Percentiles rank a stretch among this genome's conserved stretches.
Evolutionary conservation across 108 stramenopile species (phyloP).

Genomic region (Nitzschia sp.): DNA sequence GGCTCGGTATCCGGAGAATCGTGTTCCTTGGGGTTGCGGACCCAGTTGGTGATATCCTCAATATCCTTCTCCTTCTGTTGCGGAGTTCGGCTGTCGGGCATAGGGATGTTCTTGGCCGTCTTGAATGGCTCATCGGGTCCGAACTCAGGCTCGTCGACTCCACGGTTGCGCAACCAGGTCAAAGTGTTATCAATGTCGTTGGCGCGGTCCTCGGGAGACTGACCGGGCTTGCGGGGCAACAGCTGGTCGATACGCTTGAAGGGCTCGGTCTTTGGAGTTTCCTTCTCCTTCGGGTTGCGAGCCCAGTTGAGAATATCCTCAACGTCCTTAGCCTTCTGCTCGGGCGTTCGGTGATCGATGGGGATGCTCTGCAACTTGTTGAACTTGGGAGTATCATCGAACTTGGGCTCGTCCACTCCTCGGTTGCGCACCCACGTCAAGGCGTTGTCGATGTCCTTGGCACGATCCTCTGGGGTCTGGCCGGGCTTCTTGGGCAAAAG

Average conservation of each 20-base stretch:
- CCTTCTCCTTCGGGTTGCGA: slow-evolving; percentile 28
- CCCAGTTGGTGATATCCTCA: slow-evolving; percentile 18
- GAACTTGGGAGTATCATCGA: slow-evolving; percentile 7
- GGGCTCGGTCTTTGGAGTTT: slow-evolving; percentile 5
- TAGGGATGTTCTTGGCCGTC: background rate
- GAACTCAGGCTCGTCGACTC: slow-evolving; percentile 12
- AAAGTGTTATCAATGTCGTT: slow-evolving; percentile 26
- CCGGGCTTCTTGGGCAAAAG: slow-evolving; percentile 22
- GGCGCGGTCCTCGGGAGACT: slow-evolving; percentile 25
- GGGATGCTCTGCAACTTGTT: slow-evolving; percentile 30
- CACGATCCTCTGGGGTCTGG: slow-evolving; percentile 26
- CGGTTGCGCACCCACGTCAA: slow-evolving; percentile 39
- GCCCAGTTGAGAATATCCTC: slow-evolving; percentile 37
- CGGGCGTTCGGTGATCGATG: slow-evolving; percentile 15
- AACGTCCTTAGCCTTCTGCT: slow-evolving; percentile 18
- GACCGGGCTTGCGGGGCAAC: slow-evolving; percentile 25
- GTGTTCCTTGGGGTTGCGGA: slow-evolving; percentile 24
- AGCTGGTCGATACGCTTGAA: slow-evolving; percentile 32
- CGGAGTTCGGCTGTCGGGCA: slow-evolving; percentile 16
- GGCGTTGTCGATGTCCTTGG: slow-evolving; percentile 34
- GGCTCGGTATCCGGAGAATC: slow-evolving; percentile 3
- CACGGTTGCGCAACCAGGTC: slow-evolving; percentile 29
- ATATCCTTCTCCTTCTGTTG: slow-evolving; percentile 7
- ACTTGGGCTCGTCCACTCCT: background rate
- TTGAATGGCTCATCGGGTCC: slow-evolving; percentile 5